These are phyloP conservation scores for Termitomyces eurrhizus DNA, from an alignment of 768 basidiomycete genomes.

Conservation along the genomic window DNA sequence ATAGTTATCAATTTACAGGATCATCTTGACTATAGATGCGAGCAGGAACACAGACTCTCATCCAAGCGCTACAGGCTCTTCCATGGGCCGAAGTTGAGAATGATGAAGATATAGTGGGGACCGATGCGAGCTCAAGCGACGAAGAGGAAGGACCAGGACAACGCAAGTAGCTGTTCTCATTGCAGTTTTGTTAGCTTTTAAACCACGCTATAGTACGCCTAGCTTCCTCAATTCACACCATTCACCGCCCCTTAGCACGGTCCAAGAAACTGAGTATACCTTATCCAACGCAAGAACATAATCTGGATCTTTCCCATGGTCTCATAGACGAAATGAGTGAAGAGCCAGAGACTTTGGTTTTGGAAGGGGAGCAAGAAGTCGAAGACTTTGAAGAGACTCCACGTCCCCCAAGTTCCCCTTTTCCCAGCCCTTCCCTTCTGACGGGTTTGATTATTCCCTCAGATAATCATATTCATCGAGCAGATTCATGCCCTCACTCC, in stretches of 20 bases:
- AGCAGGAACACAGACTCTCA: constrained; percentile 83
- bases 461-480: background rate
- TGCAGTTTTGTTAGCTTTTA: background rate
- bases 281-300: constrained; percentile 11
- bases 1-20: constrained; percentile 11
- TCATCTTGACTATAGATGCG: constrained; percentile 55
- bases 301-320: constrained; percentile 15
- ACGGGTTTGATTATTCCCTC: constrained; percentile 14
- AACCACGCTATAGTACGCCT: constrained; percentile 38
- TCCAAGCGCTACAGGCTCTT: constrained; percentile 83
- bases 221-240: constrained; percentile 86
- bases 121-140: constrained; percentile 48
- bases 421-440: constrained; percentile 16
- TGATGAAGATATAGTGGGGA: constrained; percentile 54
- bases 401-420: constrained; percentile 23
- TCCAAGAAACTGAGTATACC: constrained; percentile 42
- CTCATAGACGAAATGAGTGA: constrained; percentile 33
- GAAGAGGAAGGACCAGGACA: constrained; percentile 55
- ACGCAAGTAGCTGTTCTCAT: constrained; percentile 18
- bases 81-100: constrained; percentile 75
- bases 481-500: constrained; percentile 3
- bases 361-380: constrained; percentile 45
- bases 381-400: constrained; percentile 59
- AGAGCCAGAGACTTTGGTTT: constrained; percentile 30
- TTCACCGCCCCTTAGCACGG: constrained; percentile 76